These are phyloP conservation scores for Austroboletus eburneus DNA, from an alignment of 768 basidiomycete genomes.

Conservation along the genomic window DNA sequence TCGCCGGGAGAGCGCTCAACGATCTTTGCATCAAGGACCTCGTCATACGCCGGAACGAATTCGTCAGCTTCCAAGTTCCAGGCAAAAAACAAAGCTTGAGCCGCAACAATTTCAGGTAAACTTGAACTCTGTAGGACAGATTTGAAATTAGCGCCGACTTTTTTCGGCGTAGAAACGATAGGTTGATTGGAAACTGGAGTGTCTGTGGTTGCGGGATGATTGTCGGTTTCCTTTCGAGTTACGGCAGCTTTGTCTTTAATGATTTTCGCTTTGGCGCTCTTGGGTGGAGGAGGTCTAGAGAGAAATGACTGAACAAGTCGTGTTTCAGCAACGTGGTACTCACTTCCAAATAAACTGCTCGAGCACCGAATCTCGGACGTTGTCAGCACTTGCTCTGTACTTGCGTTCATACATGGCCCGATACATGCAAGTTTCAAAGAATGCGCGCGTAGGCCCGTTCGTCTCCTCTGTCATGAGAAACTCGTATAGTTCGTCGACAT, in stretches of 20 bases:
- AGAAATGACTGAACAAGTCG: neutral
- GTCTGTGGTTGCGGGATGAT: conserved; percentile 1
- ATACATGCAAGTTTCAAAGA: conserved; percentile 94
- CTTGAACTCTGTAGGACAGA: conserved; percentile 16
- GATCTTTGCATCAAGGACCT: conserved; percentile 52
- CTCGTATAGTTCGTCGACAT: conserved; percentile 90
- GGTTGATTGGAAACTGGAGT: conserved; percentile 8
- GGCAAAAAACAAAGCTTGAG: conserved; percentile 54
- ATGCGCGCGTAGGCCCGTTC: conserved; percentile 69
- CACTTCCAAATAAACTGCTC: conserved; percentile 81
- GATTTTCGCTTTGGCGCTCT: conserved; percentile 15
- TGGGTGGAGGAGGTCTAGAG: conserved; percentile 22
- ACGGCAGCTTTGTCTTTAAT: conserved; percentile 12
- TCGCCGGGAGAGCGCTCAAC: conserved; percentile 38
- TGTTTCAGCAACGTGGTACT: conserved; percentile 27
- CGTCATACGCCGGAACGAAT: conserved; percentile 46
- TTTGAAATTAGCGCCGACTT: conserved; percentile 11
- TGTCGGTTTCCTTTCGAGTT: conserved; percentile 7
- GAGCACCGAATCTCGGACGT: conserved; percentile 60
- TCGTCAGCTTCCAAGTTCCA: conserved; percentile 52
- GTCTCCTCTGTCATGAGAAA: conserved; percentile 81
- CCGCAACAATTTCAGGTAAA: conserved; percentile 30
- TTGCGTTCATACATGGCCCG: conserved; percentile 97
- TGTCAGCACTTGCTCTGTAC: conserved; percentile 68
- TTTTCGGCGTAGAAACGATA: conserved; percentile 12